Evolutionary conservation across 139 green algal species (phyloP).

Genomic region (Trebouxia sp.): DNA sequence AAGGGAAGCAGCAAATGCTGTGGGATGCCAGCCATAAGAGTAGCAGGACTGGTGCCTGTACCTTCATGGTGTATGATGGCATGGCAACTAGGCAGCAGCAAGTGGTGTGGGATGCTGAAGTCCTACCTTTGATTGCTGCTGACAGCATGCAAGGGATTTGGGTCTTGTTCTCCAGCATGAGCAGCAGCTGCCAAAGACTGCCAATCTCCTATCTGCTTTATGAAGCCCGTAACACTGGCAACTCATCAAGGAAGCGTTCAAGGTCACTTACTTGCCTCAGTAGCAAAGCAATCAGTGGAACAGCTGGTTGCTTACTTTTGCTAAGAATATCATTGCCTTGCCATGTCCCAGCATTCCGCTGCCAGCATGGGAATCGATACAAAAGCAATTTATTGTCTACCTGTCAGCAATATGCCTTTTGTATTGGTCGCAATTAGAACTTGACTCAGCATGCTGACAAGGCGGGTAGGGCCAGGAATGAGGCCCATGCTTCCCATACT

Average conservation of each 20-base stretch:
- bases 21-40: conserved; percentile 35
- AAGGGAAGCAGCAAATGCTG: too few species aligned
- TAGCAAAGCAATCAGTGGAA: too few species aligned
- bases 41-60: conserved; percentile 52
- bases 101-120: conserved; percentile 51
- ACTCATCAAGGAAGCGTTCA: too few species aligned
- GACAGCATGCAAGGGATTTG: not conserved
- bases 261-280: too few species aligned
- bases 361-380: too few species aligned
- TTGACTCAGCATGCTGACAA: conserved; percentile 40
- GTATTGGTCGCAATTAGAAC: conserved; percentile 32
- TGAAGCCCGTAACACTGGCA: not conserved
- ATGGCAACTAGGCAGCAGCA: conserved; percentile 50
- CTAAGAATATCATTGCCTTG: too few species aligned
- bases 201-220: not conserved
- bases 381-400: too few species aligned
- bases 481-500: conserved; percentile 65
- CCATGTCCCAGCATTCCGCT: too few species aligned
- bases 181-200: not conserved
- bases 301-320: too few species aligned
- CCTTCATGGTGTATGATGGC: conserved; percentile 62
- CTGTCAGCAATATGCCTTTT: conserved; percentile 49
- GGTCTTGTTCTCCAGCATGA: too few species aligned
- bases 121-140: too few species aligned
- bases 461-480: conserved; percentile 36